These are phyloP conservation scores for Chlamydomonas applanata DNA, from an alignment of 139 green algal species.

Conservation along the genomic window DNA sequence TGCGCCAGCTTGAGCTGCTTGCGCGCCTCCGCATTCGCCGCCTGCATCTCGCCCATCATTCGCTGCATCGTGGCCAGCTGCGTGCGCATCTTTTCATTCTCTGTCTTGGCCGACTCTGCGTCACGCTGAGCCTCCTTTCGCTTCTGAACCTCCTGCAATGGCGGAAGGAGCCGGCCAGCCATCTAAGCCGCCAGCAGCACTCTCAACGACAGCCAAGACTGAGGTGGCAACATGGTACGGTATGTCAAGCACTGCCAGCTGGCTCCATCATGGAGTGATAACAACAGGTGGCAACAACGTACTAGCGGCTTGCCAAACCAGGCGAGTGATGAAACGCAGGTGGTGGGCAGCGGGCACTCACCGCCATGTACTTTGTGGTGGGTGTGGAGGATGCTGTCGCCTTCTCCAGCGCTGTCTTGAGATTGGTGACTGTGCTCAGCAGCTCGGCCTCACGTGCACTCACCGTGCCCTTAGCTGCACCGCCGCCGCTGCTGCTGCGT, in stretches of 20 bases:
- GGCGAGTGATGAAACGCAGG: too few relatives aligned
- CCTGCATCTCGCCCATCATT: slow-evolving; percentile 49
- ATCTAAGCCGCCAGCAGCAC: background rate
- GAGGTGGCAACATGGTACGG: too few relatives aligned
- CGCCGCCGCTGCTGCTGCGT: slow-evolving; percentile 3
- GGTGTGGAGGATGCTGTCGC: slow-evolving; percentile 56
- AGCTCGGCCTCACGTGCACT: slow-evolving; percentile 61
- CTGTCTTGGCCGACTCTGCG: slow-evolving; percentile 24
- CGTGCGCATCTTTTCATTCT: slow-evolving; percentile 45
- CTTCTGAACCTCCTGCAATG: slow-evolving; percentile 30
- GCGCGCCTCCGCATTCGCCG: slow-evolving; percentile 41
- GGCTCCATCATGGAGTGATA: too few relatives aligned
- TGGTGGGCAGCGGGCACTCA: slow-evolving; percentile 8
- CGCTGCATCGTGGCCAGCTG: slow-evolving; percentile 28
- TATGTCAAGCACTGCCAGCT: too few relatives aligned
- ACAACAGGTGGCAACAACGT: too few relatives aligned
- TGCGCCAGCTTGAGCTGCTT: slow-evolving; percentile 21
- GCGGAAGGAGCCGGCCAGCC: background rate
- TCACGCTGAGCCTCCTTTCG: slow-evolving; percentile 51
- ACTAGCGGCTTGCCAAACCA: too few relatives aligned
- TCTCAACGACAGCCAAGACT: too few relatives aligned
- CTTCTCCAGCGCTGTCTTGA: slow-evolving; percentile 72
- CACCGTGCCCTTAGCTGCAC: background rate
- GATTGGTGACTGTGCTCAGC: slow-evolving; percentile 56
- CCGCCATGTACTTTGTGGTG: slow-evolving; percentile 77